Base-by-base conservation (phyloP, 2,329 filamentous ascomycete species). In the Laburnicola sp. region DNA sequence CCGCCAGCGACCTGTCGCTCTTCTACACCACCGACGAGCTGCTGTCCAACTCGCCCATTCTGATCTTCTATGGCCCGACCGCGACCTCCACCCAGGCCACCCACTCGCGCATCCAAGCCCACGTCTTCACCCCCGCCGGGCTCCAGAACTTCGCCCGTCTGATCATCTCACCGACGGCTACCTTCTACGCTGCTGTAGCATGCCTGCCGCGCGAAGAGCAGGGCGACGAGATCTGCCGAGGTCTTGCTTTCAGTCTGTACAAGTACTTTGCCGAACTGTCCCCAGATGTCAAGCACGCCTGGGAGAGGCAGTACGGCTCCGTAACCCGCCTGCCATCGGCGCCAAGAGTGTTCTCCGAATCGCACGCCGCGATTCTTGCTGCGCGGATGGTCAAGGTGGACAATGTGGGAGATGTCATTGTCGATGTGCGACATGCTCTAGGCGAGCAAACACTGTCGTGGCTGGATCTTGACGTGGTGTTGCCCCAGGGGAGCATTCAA, bases 211-310 rank as follows among this genome's bases (percentile, higher is more conserved):
- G 91, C 69, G 93, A 97, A 70, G 91, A 92, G 74, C 94, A 97
- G 77, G 93, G 93, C 65, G 93, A 97, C 71, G 93, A 97, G 74
- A 81, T 96, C 58, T 95, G 88, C 74, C 86, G 94, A 39, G 94
- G 88, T 16, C 81, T 99, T 49, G 94, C 93, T 41, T 96, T 97
- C 73, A 91, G 90, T 50, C 80, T 99, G 60, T 88, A 87, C 78
- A 97, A 96, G 72, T 99, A 97, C 79, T 97, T 97, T 70, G 82
- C 84, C 54, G 93, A 97, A 74, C 80, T 99, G 45, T 86, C 92
- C 22, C 83, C 88, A 48, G 78, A 82, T 32, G 86, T 91, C 68
- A 96, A 91, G 78, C 80, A 80, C 63, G 81, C 85, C 54, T 81
- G 96, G 71, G 84, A 79, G 46, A 74, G 78, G 38, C 74, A 80